Conservation (phyloP, 257 asterid species). For the Knoxia roxburghii region DNA sequence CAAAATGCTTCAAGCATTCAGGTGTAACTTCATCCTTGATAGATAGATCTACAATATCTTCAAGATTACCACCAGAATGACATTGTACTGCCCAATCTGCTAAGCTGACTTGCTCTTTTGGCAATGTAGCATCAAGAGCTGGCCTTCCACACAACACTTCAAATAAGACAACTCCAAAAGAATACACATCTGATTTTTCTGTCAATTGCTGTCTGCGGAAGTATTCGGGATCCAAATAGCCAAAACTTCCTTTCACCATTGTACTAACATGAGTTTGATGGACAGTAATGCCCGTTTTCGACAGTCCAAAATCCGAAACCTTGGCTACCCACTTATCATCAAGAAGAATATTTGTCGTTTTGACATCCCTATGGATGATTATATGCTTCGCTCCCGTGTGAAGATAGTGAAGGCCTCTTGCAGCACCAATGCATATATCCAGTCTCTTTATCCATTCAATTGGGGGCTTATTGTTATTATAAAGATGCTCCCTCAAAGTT, state of each 20-base stretch:
- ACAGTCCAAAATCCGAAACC: slow-evolving; percentile 78
- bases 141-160: slow-evolving; percentile 68
- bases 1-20: slow-evolving; percentile 47
- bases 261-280: slow-evolving; percentile 69
- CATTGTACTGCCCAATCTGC: slow-evolving; percentile 60
- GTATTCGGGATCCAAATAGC: slow-evolving; percentile 78
- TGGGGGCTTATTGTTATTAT: slow-evolving; percentile 21
- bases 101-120: slow-evolving; percentile 55
- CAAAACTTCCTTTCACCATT: slow-evolving; percentile 71
- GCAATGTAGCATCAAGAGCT: slow-evolving; percentile 45
- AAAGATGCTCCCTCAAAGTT: slow-evolving; percentile 68
- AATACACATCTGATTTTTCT: slow-evolving; percentile 71
- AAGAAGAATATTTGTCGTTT: slow-evolving; percentile 61
- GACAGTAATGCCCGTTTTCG: slow-evolving; percentile 46
- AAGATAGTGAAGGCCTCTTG: slow-evolving; percentile 74
- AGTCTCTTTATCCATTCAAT: slow-evolving; percentile 58
- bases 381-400: slow-evolving; percentile 77
- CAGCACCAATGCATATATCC: slow-evolving; percentile 69
- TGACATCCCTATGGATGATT: slow-evolving; percentile 78
- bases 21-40: slow-evolving; percentile 31
- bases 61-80: slow-evolving; percentile 22
- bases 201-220: slow-evolving; percentile 64
- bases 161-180: slow-evolving; percentile 67
- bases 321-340: slow-evolving; percentile 70
- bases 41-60: slow-evolving; percentile 41